These are phyloP conservation scores for Rhazya stricta DNA, from an alignment of 257 asterid genomes.

Conservation along the genomic window DNA sequence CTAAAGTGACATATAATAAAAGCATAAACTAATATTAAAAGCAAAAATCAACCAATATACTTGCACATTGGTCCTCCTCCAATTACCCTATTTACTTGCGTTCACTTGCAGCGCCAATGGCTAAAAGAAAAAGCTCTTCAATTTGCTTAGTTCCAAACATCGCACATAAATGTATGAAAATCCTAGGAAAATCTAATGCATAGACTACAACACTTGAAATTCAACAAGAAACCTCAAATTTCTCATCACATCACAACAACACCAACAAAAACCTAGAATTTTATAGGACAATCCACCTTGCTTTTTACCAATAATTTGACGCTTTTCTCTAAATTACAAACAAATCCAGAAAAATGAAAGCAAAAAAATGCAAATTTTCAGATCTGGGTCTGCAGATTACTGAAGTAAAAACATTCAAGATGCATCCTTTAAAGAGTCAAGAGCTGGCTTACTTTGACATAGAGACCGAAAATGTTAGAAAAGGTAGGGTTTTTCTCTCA, in stretches of 20 bases:
- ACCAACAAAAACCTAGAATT: slow-evolving; percentile 5
- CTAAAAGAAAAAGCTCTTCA: background rate
- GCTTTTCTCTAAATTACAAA: background rate
- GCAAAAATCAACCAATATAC: background rate
- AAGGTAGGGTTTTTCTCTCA: slow-evolving; percentile 19
- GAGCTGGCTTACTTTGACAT: slow-evolving; percentile 13
- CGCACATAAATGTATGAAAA: background rate
- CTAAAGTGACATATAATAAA: background rate
- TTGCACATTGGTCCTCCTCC: background rate
- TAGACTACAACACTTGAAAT: background rate
- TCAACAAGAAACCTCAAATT: background rate
- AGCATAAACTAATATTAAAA: background rate
- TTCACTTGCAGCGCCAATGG: background rate
- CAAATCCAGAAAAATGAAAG: background rate
- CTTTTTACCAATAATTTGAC: background rate
- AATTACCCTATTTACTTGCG: background rate
- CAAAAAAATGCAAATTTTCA: slow-evolving; percentile 13
- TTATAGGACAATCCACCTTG: background rate
- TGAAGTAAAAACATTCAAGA: slow-evolving; percentile 1
- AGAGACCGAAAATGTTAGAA: slow-evolving; percentile 4
- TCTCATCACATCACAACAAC: background rate
- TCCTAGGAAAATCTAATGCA: background rate
- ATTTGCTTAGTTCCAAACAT: background rate
- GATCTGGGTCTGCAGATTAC: slow-evolving; percentile 13
- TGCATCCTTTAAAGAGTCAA: slow-evolving; percentile 11